Evolutionary conservation across 352 stramenopile species (phyloP), one percentile per base, ranked within the genome.

Genomic region (Globisporangium solare): DNA sequence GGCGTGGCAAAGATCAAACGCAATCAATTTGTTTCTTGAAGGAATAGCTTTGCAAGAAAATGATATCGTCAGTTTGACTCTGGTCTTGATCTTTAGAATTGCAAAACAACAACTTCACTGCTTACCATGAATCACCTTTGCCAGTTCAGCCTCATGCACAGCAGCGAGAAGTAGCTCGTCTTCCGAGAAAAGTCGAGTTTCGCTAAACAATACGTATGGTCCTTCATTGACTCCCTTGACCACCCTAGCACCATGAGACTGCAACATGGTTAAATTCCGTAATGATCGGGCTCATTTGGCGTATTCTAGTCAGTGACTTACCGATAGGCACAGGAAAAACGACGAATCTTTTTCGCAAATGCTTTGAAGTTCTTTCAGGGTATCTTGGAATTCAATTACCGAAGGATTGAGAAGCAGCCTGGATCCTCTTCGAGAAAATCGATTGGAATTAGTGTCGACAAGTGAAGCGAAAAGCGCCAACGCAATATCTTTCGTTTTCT

Each of bases 321-420:
- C 79, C 51, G 74, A 73, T 4, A 92, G 46, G 24, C 67, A 84
- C 54, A 92, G 59, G 59, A 89, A 86, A 58, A 90, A 85, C 2
- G 77, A 70, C 3, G 76, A 74, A 18, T 88, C 58, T 13, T 43
- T 58, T 0, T 64, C 53, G 14, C 67, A 76, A 35, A 88, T 63
- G 13, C 52, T 45, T 14, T 69, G 63, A 1, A 93, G 49, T 17
- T 93, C 83, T 45, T 75, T 75, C 72, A 89, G 82, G 10, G 76
- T 79, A 46, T 88, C 75, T 60, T 89, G 79, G 27, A 93, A 91
- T 41, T 93, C 79, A 57, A 93, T 85, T 7, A 90, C 63, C 2
- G 83, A 92, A n/a, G 83, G 83, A 58, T 93, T 93, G 21, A 93
- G 39, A 8, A 93, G 60, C 32, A 93, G 43, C 49, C 80, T 76